A percentile compares a stretch with the other conserved stretches of the same genome.
phyloP scores from a whole-genome alignment of 352 stramenopile genomes.

The Globisporangium ultimum region DNA sequence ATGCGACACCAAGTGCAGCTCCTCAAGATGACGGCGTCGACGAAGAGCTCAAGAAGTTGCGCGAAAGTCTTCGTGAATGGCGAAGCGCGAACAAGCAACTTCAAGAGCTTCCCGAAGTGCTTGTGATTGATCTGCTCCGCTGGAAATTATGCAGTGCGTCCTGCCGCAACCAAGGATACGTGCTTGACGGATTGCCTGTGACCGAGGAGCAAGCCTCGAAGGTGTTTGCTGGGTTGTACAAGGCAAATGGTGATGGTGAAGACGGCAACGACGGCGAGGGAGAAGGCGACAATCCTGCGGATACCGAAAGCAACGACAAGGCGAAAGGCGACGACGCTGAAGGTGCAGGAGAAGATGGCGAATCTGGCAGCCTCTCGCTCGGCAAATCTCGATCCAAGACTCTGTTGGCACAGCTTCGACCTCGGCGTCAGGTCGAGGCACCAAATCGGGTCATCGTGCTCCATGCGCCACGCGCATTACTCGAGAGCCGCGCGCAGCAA shows the following conservation, averaged over 20 bases:
- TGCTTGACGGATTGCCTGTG: constrained; percentile 65
- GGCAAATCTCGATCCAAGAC: constrained; percentile 34
- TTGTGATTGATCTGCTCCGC: constrained; percentile 45
- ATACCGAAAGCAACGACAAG: constrained; percentile 14
- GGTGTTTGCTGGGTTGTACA: constrained; percentile 33
- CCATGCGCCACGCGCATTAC: constrained; percentile 36
- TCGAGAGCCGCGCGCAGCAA: constrained; percentile 54
- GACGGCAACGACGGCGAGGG: constrained; percentile 13
- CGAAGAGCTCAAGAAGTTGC: constrained; percentile 40
- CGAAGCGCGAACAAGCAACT: constrained; percentile 15
- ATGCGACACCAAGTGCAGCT: constrained; percentile 9
- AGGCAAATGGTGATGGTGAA: constrained; percentile 4
- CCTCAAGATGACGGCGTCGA: constrained; percentile 4
- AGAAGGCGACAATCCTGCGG: constrained; percentile 12
- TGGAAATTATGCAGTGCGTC: constrained; percentile 57
- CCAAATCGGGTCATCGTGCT: constrained; percentile 77
- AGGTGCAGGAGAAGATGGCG: constrained; percentile 9
- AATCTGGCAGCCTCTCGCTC: constrained; percentile 6
- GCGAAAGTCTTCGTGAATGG: constrained; percentile 36
- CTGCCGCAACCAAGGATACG: constrained; percentile 82
- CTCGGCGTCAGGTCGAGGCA: constrained; percentile 29
- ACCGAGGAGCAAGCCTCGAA: constrained; percentile 40
- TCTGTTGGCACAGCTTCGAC: constrained; percentile 40
- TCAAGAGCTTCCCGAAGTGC: constrained; percentile 28
- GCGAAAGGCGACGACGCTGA: constrained; percentile 14